Percentiles rank a stretch among this genome's conserved stretches.
Evolutionary conservation across 1,139 yeast species (phyloP).

Genomic region (Hansenula sp.): DNA sequence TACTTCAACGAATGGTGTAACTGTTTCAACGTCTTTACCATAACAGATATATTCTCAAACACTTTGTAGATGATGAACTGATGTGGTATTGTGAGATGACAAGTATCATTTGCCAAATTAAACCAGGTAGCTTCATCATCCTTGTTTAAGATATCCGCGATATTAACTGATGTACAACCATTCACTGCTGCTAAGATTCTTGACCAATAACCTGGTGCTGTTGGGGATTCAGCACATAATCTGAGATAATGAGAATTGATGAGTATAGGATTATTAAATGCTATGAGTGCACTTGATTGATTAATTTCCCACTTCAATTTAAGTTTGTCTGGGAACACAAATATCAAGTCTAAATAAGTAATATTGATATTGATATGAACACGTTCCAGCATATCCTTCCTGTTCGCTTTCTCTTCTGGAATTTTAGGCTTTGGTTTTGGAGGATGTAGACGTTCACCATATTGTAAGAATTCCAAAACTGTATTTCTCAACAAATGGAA

Average conservation of each 20-base stretch:
- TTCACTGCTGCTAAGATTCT: conserved; percentile 43
- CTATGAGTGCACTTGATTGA: conserved; percentile 21
- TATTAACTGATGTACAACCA: conserved; percentile 20
- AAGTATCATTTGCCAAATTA: conserved; percentile 29
- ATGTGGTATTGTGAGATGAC: conserved; percentile 37
- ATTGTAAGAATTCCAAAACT: conserved; percentile 33
- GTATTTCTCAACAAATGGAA: conserved; percentile 47
- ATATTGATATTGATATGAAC: conserved; percentile 21
- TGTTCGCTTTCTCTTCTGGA: conserved; percentile 9
- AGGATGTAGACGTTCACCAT: conserved; percentile 15
- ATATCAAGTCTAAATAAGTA: conserved; percentile 24
- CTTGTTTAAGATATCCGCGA: conserved; percentile 24
- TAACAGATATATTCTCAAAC: conserved; percentile 57
- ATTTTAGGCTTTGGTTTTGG: conserved; percentile 14
- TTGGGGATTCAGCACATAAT: conserved; percentile 52
- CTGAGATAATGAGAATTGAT: conserved; percentile 36
- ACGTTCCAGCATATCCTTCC: conserved; percentile 14
- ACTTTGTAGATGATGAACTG: conserved; percentile 54
- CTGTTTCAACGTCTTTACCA: conserved; percentile 53
- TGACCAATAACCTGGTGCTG: conserved; percentile 43
- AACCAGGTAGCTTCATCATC: conserved; percentile 30
- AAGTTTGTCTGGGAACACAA: conserved; percentile 43
- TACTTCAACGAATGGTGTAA: conserved; percentile 41
- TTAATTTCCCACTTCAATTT: conserved; percentile 43
- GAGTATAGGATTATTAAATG: conserved; percentile 19